phyloP scores from a whole-genome alignment of 352 stramenopile genomes.

The Globisporangium irregulare region DNA sequence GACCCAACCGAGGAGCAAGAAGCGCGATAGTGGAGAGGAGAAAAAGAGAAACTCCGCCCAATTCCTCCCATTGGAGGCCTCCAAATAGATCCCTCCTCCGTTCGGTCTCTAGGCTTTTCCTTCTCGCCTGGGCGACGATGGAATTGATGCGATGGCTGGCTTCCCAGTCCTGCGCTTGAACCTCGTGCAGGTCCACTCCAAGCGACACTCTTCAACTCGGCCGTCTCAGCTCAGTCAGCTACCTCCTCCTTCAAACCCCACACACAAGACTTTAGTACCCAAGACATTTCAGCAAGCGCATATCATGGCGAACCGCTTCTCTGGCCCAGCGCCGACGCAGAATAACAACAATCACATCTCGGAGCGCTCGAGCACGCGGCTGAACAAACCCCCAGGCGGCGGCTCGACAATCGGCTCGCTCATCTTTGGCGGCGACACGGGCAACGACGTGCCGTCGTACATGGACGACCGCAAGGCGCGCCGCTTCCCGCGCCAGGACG shows the following conservation, averaged over 20 bases:
- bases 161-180: not conserved
- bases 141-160: not conserved
- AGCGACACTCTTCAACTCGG: conserved; percentile 9
- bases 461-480: conserved; percentile 55
- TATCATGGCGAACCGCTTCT: conserved; percentile 30
- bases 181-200: not conserved
- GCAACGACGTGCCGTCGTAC: conserved; percentile 34
- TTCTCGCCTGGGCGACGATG: not conserved
- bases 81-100: conserved; percentile 5
- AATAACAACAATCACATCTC: conserved; percentile 53
- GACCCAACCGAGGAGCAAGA: not conserved
- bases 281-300: not conserved
- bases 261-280: not conserved
- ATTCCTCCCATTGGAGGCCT: not conserved
- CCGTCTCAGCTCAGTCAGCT: conserved; percentile 1
- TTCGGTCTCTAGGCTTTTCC: conserved; percentile 5
- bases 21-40: not conserved
- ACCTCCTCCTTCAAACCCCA: not conserved
- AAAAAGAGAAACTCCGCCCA: conserved; percentile 6
- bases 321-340: conserved; percentile 15
- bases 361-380: conserved; percentile 42
- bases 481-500: conserved; percentile 26
- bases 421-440: conserved; percentile 33
- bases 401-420: conserved; percentile 46
- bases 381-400: conserved; percentile 44